Evolutionary conservation across 129 eudicot genomes (phyloP).

Genomic region (Lactuca saligna): DNA sequence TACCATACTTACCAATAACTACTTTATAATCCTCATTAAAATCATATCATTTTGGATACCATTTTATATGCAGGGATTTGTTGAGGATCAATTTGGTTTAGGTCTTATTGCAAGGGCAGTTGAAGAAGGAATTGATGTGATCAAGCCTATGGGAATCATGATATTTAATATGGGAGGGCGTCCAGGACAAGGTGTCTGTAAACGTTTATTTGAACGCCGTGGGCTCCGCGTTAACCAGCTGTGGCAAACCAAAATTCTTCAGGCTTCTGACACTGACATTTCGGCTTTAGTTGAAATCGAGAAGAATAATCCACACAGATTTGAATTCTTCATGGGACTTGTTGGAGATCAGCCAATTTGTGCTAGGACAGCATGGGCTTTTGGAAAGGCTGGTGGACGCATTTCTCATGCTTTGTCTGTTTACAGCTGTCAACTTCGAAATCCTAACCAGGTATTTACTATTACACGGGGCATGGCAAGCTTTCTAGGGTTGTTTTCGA

Average conservation of each 20-base stretch:
- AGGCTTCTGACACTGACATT: conserved; percentile 97
- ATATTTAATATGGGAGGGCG: conserved; percentile 99
- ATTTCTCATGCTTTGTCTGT: conserved; percentile 97
- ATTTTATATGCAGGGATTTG: conserved; percentile 70
- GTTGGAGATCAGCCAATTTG: conserved; percentile 95
- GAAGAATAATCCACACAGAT: conserved; percentile 91
- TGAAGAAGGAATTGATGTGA: conserved; percentile 93
- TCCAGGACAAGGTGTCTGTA: conserved; percentile 97
- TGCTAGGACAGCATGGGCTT: conserved; percentile 99
- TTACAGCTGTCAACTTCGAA: conserved; percentile 88
- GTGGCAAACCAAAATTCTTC: conserved; percentile 97
- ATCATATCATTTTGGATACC: background rate
- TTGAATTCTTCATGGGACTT: conserved; percentile 99
- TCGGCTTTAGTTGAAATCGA: conserved; percentile 96
- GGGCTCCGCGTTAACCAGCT: conserved; percentile 86
- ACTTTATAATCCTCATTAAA: background rate
- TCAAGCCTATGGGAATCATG: conserved; percentile 95
- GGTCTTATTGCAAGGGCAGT: conserved; percentile 97
- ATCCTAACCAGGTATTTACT: conserved; percentile 76
- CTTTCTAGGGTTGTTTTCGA: background rate
- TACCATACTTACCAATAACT: background rate
- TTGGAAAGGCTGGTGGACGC: conserved; percentile 93
- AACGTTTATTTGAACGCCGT: conserved; percentile 95
- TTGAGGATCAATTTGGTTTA: conserved; percentile 97
- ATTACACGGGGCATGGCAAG: background rate